These are phyloP conservation scores for Penicillium sp. DNA, from an alignment of 2,329 filamentous ascomycete genomes.

Conservation along the genomic window DNA sequence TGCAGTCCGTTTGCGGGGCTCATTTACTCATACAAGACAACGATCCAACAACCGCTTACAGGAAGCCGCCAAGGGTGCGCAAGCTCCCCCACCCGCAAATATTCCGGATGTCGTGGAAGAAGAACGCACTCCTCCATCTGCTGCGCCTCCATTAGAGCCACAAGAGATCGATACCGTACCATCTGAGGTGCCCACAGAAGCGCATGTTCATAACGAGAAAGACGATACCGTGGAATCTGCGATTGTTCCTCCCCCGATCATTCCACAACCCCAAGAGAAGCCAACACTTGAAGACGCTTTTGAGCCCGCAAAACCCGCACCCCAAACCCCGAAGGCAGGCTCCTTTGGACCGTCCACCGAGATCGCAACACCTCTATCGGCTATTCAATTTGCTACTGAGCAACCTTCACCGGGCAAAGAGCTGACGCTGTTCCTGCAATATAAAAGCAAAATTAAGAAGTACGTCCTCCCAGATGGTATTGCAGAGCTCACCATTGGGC, in stretches of 20 bases:
- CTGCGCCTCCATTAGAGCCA: slow-evolving; percentile 27
- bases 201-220: slow-evolving; percentile 36
- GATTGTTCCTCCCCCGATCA: slow-evolving; percentile 61
- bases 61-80: slow-evolving; percentile 56
- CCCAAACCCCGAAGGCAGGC: slow-evolving; percentile 29
- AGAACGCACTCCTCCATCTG: slow-evolving; percentile 37
- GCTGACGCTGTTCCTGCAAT: slow-evolving; percentile 89
- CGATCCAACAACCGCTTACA: slow-evolving; percentile 49
- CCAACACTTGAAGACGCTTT: slow-evolving; percentile 37
- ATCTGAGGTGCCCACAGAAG: slow-evolving; percentile 47
- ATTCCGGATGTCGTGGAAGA: slow-evolving; percentile 63
- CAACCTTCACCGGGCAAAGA: slow-evolving; percentile 74
- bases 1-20: slow-evolving; percentile 61
- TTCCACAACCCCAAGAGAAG: slow-evolving; percentile 42
- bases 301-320: slow-evolving; percentile 33
- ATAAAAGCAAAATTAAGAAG: slow-evolving; percentile 96
- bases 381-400: slow-evolving; percentile 57
- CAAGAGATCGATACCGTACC: slow-evolving; percentile 33
- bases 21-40: slow-evolving; percentile 53
- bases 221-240: slow-evolving; percentile 11
- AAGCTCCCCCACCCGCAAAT: slow-evolving; percentile 43
- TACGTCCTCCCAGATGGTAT: slow-evolving; percentile 83
- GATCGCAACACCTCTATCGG: slow-evolving; percentile 44
- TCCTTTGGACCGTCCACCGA: slow-evolving; percentile 17
- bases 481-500: slow-evolving; percentile 78